Evolutionary conservation across 73 alveolate genomes (phyloP), one percentile per base, ranked within the genome.

Genomic region (Effrenium voratum): DNA sequence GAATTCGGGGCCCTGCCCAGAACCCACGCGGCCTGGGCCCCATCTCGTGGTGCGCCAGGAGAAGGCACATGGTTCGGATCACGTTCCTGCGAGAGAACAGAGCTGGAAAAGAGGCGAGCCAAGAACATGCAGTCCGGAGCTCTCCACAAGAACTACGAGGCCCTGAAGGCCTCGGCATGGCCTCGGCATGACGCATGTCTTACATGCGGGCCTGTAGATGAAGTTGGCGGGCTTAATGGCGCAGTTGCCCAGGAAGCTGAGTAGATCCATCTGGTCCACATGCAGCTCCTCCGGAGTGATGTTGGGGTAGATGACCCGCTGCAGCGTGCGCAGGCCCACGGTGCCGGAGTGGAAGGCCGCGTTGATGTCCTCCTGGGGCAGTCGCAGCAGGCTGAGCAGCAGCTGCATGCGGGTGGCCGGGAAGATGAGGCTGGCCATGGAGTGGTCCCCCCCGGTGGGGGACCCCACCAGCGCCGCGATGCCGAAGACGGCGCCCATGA

Each of bases 321-420:
- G 98, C 72, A 91, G 41, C 55, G 98, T 72, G 16, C 98, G 98
- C 40, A 91, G 90, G 36, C 98, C 98, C 32, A 91, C 98, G 34
- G 98, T 91, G 47, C 98, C 98, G 22, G 88, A 46, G 55, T 91
- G 98, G 59, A 91, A 91, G 60, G 98, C 88, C 45, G 45, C 98
- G 40, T 91, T 91, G 77, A 81, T 73, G 49, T 81, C 92, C 36
- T 57, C 68, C 85, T 92, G 98, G 36, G 98, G 98, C 26, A 92
- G 91, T 8, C 98, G 98, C 63, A 92, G 98, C 63, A 92, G 40
- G 34, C 92, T 73, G 80, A 92, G 85, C 63, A 92, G 47, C 82
- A 92, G 81, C 98, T 92, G 98, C 81, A 92, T 47, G 26, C 98
- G 44, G 24, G 98, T 92, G 70, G 98, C 98, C 32, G 98, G 98